Conservation (phyloP, 2,329 filamentous ascomycete genomes). For the Aspergillus hiratsukae region DNA sequence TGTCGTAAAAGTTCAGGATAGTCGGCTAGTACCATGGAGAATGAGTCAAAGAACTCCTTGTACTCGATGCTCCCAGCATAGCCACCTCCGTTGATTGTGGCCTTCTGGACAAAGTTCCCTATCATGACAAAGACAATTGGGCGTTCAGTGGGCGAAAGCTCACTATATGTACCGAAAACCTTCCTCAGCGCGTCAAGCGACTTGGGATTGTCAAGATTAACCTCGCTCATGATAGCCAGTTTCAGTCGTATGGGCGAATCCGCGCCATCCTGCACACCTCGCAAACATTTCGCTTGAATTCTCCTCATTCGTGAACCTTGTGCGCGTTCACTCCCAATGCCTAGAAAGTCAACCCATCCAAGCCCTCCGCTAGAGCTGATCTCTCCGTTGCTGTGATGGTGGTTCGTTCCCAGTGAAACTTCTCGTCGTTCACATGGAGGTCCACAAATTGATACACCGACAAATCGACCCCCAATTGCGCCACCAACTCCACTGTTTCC, state of each 20-base stretch:
- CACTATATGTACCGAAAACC: slow-evolving; percentile 69
- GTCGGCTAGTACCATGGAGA: slow-evolving; percentile 77
- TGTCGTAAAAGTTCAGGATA: slow-evolving; percentile 74
- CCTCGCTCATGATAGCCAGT: slow-evolving; percentile 75
- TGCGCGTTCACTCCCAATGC: slow-evolving; percentile 82
- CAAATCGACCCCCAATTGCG: slow-evolving; percentile 84
- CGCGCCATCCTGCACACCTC: slow-evolving; percentile 17
- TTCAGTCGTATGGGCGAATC: slow-evolving; percentile 41
- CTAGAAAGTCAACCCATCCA: slow-evolving; percentile 95
- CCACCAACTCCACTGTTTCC: slow-evolving; percentile 80
- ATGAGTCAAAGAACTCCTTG: slow-evolving; percentile 89
- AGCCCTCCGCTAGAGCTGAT: slow-evolving; percentile 68
- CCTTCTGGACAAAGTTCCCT: slow-evolving; percentile 70
- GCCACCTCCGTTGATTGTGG: slow-evolving; percentile 60
- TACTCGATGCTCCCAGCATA: slow-evolving; percentile 86
- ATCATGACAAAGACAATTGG: slow-evolving; percentile 78
- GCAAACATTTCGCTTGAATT: slow-evolving; percentile 67
- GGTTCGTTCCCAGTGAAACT: slow-evolving; percentile 68
- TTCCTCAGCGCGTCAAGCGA: slow-evolving; percentile 76
- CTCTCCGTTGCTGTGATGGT: slow-evolving; percentile 34
- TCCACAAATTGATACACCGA: slow-evolving; percentile 84
- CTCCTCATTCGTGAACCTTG: slow-evolving; percentile 77
- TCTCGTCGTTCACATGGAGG: slow-evolving; percentile 84
- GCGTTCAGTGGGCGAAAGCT: slow-evolving; percentile 57
- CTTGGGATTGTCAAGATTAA: slow-evolving; percentile 80